Evolutionary conservation across 1,284 basidiomycete species (phyloP).

Genomic region (Rhizoctonia solani): DNA sequence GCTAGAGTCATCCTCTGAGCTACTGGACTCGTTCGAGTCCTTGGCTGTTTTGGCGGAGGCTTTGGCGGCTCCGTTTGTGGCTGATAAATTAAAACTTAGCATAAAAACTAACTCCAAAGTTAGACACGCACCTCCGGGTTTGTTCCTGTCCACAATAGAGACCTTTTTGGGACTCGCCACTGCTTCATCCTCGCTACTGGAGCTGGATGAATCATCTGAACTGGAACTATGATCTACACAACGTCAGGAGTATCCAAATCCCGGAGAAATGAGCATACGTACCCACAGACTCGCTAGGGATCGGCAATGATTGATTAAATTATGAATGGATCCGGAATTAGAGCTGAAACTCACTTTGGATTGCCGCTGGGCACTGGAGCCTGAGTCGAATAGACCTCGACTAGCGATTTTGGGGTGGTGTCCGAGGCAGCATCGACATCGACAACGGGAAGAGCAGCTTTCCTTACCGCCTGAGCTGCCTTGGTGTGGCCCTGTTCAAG

Average conservation of each 20-base stretch:
- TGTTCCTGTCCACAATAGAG: not conserved
- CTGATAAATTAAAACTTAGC: not conserved
- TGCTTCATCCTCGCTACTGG: conserved; percentile 4
- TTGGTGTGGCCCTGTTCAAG: conserved; percentile 34
- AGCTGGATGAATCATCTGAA: not conserved
- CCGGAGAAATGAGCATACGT: not conserved
- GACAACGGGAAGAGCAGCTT: conserved; percentile 29
- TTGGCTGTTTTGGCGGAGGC: too few species aligned
- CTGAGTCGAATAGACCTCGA: not conserved
- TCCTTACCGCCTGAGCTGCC: conserved; percentile 32
- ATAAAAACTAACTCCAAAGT: not conserved
- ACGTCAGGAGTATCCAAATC: not conserved
- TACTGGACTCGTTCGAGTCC: too few species aligned
- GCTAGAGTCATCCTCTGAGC: not conserved
- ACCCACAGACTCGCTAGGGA: conserved; percentile 1
- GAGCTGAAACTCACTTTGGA: conserved; percentile 5
- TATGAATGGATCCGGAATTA: not conserved
- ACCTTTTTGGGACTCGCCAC: not conserved
- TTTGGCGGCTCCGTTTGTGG: conserved; percentile 24
- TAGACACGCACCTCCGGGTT: not conserved
- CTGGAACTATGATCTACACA: conserved; percentile 19
- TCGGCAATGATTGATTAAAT: not conserved
- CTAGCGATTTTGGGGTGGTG: conserved; percentile 1
- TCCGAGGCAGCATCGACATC: conserved; percentile 2
- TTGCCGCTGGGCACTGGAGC: conserved; percentile 6